Base-by-base conservation (phyloP, 306 rosid genomes). In the Benincasa hispida region DNA sequence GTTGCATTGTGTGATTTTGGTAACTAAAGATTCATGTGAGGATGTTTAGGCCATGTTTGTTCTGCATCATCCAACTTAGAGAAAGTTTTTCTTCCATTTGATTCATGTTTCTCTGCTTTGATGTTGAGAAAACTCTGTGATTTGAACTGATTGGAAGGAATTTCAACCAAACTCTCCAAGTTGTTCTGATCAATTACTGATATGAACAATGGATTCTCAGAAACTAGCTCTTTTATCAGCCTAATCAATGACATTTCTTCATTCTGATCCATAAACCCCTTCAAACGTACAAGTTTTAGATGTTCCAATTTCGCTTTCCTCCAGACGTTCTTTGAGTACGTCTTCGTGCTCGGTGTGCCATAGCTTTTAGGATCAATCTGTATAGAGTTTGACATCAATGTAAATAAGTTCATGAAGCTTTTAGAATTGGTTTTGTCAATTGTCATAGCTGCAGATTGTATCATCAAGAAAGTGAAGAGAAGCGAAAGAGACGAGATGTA, bases 291-390 rank as follows among this genome's bases (percentile, higher is more conserved):
- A 72, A 83, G 25, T 67, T 68, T 80, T 42, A 92, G 78, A 84
- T 84, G 82, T 65, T 78, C 85, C 42, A 84, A 65, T 78, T 84
- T 56, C 24, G 76, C 50, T 41, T 72, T 79, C 78, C 57, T 76
- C 42, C 56, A 19, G 24, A 21, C 82, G 67, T 83, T 78, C 41
- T 88, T 81, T 24, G 41, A 57, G 70, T 55, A 25, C 66, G 79
- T 81, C 66, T 51, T 54, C 18, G 47, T 62, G 81, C 72, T 79
- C 55, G 53, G 59, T 24, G 74, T 18, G 41, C 39, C 21, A 74
- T 80, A 89, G 80, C 87, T 50, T 70, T 75, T 53, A 5, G 75
- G 84, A 81, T 89, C 96, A 82, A 86, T 85, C 90, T 92, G 89
- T 81, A 74, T 14, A 11, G 69, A 7, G 14, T n/a, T n/a, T n/a